These are phyloP conservation scores for Diaporthe amygdali DNA, from an alignment of 2,329 filamentous ascomycete species.

Conservation along the genomic window DNA sequence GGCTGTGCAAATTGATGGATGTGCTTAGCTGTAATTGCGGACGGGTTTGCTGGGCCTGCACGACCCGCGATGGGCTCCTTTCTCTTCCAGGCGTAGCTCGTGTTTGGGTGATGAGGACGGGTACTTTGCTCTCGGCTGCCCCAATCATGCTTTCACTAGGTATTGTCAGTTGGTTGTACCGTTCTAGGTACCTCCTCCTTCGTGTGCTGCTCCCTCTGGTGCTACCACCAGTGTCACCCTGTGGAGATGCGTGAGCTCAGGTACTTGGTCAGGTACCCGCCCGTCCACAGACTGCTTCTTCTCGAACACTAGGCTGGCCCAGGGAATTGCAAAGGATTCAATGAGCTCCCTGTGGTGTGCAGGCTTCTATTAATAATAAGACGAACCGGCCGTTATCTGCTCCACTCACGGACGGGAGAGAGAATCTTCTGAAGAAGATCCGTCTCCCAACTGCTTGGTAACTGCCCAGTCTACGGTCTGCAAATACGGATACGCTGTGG, in stretches of 20 bases:
- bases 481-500: slow-evolving; percentile 10
- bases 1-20: slow-evolving; percentile 14
- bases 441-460: slow-evolving; percentile 6
- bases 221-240: not conserved
- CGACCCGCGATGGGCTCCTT: not conserved
- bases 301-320: not conserved
- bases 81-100: slow-evolving; percentile 11
- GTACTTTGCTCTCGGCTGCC: not conserved
- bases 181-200: not conserved
- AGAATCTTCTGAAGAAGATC: not conserved
- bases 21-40: slow-evolving; percentile 11
- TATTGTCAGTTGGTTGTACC: not conserved
- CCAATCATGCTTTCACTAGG: not conserved
- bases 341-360: not conserved
- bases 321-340: slow-evolving; percentile 3
- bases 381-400: not conserved
- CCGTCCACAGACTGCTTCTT: not conserved
- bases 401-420: not conserved
- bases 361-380: slow-evolving; percentile 7
- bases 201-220: not conserved
- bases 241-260: too few species aligned
- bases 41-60: slow-evolving; percentile 11
- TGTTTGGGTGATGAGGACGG: slow-evolving; percentile 3
- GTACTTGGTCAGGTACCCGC: not conserved
- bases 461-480: slow-evolving; percentile 7